A percentile compares a stretch with the other conserved stretches of the same genome.
Evolutionary conservation across 2,329 filamentous ascomycete genomes (phyloP).

Genomic region (Aspergillus ochraceus): DNA sequence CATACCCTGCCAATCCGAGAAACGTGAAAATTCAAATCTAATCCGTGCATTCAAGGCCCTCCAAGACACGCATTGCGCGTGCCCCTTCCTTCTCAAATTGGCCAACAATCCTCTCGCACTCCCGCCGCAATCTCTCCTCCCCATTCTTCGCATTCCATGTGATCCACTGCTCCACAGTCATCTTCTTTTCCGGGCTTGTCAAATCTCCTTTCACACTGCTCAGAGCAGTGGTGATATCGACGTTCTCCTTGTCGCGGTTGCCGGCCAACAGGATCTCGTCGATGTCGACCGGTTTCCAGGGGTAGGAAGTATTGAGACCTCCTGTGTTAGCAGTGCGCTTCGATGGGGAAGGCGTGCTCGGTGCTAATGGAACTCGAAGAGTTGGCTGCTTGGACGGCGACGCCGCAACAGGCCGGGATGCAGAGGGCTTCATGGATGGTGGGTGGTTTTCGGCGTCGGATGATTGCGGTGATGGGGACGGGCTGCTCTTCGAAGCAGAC

Average conservation of each 20-base stretch:
- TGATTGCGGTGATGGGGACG: conserved; percentile 70
- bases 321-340: conserved; percentile 55
- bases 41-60: conserved; percentile 63
- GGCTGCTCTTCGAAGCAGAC: conserved; percentile 47
- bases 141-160: conserved; percentile 75
- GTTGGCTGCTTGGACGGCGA: conserved; percentile 38
- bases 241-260: conserved; percentile 50
- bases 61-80: conserved; percentile 73
- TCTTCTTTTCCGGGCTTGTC: conserved; percentile 74
- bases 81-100: conserved; percentile 81
- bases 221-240: conserved; percentile 50
- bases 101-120: conserved; percentile 81
- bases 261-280: conserved; percentile 58
- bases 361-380: conserved; percentile 43
- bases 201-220: conserved; percentile 60
- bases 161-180: conserved; percentile 96
- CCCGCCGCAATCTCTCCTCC: conserved; percentile 73
- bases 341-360: conserved; percentile 58
- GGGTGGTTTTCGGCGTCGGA: conserved; percentile 80
- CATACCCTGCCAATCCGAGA: conserved; percentile 12
- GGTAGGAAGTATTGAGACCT: conserved; percentile 56
- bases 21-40: conserved; percentile 19
- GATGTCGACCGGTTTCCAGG: conserved; percentile 76
- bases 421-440: conserved; percentile 64
- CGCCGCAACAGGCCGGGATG: conserved; percentile 39